Base-by-base conservation (phyloP, 371 early-diverging fungal genomes). In the Mortierella sp. region DNA sequence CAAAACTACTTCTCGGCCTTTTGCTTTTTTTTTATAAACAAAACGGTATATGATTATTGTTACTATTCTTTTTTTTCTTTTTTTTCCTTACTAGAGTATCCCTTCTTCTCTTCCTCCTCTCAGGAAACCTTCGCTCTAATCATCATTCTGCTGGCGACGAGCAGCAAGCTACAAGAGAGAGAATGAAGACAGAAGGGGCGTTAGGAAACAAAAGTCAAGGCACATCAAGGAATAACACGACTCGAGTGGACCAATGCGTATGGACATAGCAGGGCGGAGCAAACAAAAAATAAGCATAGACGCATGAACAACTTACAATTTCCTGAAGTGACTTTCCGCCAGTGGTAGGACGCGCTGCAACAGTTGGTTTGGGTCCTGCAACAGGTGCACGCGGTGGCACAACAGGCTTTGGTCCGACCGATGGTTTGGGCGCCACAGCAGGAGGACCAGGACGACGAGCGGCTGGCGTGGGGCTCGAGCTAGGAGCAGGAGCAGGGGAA, bases 381-480 rank as follows among this genome's bases (percentile, higher is more conserved):
- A 53, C 82, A 21, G 83, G 78, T 26, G 81, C 78, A 13, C 83
- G 80, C 26, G 83, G 72, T 9, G 87, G 87, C 8, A 79, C 74
- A 24, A 72, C 83, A 14, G 92, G 91, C 73, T 91, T 91, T 43
- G 89, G 83, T 53, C 91, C 91, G 10, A 90, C 76, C 5, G 83
- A 74, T 31, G 93, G 93, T 69, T 90, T 90, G 19, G 91, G 88
- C 11, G 88, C 88, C 10, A 90, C 87, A 14, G 89, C 89, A 51
- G 92, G 91, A 50, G 90, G 90, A 13, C 80, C 79, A 19, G 87
- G 74, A 57, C 89, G 82, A 73, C 90, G 88, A 13, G 88, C 87
- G 34, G 91, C 91, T 53, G 92, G 90, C 9, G 88, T 88, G 71
- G 91, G 91, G 10, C 74, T 74, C 10, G 83, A 34, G 9, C 76